Percentiles rank a stretch among this genome's conserved stretches.
phyloP scores from a whole-genome alignment of 495 filamentous ascomycete genomes.

The Talaromyces proteolyticus region DNA sequence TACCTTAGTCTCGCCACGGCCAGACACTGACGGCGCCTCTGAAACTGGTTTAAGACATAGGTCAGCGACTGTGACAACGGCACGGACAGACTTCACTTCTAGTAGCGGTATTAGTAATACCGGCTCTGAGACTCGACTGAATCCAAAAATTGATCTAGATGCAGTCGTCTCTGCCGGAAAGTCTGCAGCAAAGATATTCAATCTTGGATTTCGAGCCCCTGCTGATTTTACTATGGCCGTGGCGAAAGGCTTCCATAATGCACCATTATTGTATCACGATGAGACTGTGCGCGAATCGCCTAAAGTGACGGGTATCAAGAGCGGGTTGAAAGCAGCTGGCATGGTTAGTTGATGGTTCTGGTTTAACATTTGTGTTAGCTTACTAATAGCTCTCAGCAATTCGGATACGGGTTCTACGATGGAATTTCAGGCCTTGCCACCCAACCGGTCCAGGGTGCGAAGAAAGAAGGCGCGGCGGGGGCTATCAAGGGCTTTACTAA shows the following conservation, averaged over 20 bases:
- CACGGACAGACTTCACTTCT: not conserved
- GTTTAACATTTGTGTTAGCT: not conserved
- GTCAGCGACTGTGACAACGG: not conserved
- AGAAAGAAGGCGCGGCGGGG: slow-evolving; percentile 63
- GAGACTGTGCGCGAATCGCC: slow-evolving; percentile 61
- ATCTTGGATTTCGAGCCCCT: slow-evolving; percentile 65
- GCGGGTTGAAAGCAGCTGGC: slow-evolving; percentile 59
- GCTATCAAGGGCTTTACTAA: slow-evolving; percentile 71
- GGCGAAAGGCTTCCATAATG: slow-evolving; percentile 82
- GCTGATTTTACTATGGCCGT: slow-evolving; percentile 75
- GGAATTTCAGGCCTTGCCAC: slow-evolving; percentile 68
- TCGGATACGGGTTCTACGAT: slow-evolving; percentile 62
- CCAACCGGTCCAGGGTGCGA: slow-evolving; percentile 59
- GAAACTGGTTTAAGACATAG: not conserved
- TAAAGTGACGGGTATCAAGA: slow-evolving; percentile 64
- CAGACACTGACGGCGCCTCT: not conserved
- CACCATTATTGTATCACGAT: slow-evolving; percentile 73
- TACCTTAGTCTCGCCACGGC: not conserved
- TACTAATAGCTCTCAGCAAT: slow-evolving; percentile 35
- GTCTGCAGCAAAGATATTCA: slow-evolving; percentile 60
- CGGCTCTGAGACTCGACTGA: not conserved
- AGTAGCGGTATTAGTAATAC: too few species aligned
- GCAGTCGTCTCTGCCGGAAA: slow-evolving; percentile 55
- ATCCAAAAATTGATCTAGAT: slow-evolving; percentile 36
- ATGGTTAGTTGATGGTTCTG: slow-evolving; percentile 36